Evolutionary conservation across 2,329 filamentous ascomycete genomes (phyloP), one percentile per base, ranked within the genome.

Genomic region (Chrysoporthe austroafricana): DNA sequence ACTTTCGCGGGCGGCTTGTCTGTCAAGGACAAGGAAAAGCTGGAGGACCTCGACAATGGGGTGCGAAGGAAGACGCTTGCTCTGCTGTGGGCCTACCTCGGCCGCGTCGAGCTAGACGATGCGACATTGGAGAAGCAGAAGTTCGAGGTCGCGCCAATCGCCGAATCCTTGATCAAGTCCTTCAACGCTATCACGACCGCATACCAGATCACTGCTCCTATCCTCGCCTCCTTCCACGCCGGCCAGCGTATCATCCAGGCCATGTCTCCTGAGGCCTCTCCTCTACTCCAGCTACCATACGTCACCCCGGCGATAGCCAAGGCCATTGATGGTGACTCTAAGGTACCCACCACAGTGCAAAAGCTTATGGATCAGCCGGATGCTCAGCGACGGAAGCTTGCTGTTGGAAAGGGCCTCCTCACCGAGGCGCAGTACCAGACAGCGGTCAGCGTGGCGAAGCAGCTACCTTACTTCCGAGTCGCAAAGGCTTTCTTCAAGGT

Each of bases 401-500:
- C 90, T 26, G 86, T 96, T 58, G 90, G 90, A 71, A 84, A 89
- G 66, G 85, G 84, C 52, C 89, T 95, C 52, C 82, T 99, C 48
- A 90, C 86, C 4, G 90, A 93, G 72, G 80, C 87, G 69, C 88
- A 97, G 78, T 97, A 97, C 80, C 83, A 88, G 71, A 86, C 90
- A 54, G 91, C 91, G 48, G 84, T 97, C 69, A 80, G 81, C 59
- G 91, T 97, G 42, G 94, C 94, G 39, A 88, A 89, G 73, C 93
- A 97, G 79, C 85, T 99, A 39, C 96, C 96, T 1, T 87, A 89
- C 71, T 85, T 99, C 66, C 87, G 91, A 67, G 89, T 99, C 13
- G 93, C 93, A 75, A 96, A 94, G 81, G 93, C 94, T 8, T 99
- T 97, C 81, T 99, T 99, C 88, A 99, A 99, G 84, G 96, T 99